A percentile compares a stretch with the other conserved stretches of the same genome.
phyloP scores from a whole-genome alignment of 768 basidiomycete species.

The Trametes cubensis region DNA sequence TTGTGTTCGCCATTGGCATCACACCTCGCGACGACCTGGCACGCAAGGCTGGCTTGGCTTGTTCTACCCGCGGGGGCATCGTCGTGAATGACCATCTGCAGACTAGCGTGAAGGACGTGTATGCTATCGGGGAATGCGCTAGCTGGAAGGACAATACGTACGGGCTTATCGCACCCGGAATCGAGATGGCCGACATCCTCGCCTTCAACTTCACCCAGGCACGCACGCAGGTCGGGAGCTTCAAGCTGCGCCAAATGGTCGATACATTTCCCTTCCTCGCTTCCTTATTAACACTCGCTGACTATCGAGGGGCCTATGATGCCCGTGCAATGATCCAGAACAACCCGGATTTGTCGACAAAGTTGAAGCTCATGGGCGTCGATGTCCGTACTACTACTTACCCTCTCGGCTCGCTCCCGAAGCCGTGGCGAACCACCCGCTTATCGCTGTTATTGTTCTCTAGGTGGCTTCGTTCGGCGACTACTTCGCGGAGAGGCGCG shows the following conservation, averaged over 20 bases:
- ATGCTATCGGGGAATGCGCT: slow-evolving; percentile 79
- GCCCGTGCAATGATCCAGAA: too few relatives aligned
- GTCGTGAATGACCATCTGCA: slow-evolving; percentile 56
- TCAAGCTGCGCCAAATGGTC: slow-evolving; percentile 49
- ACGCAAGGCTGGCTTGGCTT: slow-evolving; percentile 51
- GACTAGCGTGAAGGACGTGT: slow-evolving; percentile 62
- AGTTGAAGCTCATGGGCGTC: slow-evolving; percentile 66
- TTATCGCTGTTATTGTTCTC: not conserved
- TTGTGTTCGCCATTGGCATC: slow-evolving; percentile 73
- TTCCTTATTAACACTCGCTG: slow-evolving; percentile 14
- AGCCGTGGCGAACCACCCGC: not conserved
- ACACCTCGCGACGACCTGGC: slow-evolving; percentile 72
- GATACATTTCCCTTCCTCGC: not conserved
- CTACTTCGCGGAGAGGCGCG: slow-evolving; percentile 61
- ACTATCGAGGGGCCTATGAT: slow-evolving; percentile 26
- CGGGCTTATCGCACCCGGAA: slow-evolving; percentile 75
- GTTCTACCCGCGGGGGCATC: slow-evolving; percentile 55
- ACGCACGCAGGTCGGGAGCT: slow-evolving; percentile 43
- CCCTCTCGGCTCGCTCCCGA: not conserved
- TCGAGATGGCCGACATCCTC: slow-evolving; percentile 76
- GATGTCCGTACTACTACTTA: slow-evolving; percentile 41
- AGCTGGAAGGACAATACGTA: slow-evolving; percentile 69
- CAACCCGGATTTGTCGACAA: slow-evolving; percentile 69
- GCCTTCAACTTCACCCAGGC: slow-evolving; percentile 71
- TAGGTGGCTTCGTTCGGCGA: slow-evolving; percentile 73